A percentile compares a stretch with the other conserved stretches of the same genome.
Conservation (phyloP, 352 stramenopile species). For the Phytophthora sp. region DNA sequence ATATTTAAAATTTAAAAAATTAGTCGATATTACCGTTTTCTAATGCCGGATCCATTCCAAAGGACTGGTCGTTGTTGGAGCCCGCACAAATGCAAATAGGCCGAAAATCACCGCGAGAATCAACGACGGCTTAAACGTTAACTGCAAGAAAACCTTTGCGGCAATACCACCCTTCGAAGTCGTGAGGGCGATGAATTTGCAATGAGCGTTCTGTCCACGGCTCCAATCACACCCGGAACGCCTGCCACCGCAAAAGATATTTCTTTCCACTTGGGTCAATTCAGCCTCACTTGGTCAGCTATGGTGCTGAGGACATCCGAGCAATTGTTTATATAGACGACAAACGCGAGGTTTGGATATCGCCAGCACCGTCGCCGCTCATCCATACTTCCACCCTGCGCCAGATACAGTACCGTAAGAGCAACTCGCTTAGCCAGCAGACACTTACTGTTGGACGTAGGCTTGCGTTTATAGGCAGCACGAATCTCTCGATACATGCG, state of each 20-base stretch:
- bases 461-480: background rate
- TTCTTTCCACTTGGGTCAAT: conserved; percentile 3
- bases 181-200: background rate
- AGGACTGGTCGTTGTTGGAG: no score
- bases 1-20: no score
- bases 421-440: background rate
- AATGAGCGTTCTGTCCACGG: conserved; percentile 23
- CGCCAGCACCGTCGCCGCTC: conserved; percentile 9
- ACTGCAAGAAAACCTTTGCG: no score
- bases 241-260: conserved; percentile 5
- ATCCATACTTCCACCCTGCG: conserved; percentile 18
- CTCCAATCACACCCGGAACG: conserved; percentile 18
- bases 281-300: background rate
- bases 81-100: no score
- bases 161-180: background rate
- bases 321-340: conserved; percentile 27
- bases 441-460: background rate
- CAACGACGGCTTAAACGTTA: no score
- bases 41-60: no score
- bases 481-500: background rate
- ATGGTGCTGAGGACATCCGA: conserved; percentile 9
- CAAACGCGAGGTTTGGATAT: no score
- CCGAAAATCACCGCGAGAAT: no score
- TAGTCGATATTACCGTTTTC: no score
- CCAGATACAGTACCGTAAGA: no score